Percentiles rank a stretch among this genome's conserved stretches.
These are phyloP conservation scores for Phytophthora vignae DNA, from an alignment of 352 stramenopile genomes.

Conservation along the genomic window DNA sequence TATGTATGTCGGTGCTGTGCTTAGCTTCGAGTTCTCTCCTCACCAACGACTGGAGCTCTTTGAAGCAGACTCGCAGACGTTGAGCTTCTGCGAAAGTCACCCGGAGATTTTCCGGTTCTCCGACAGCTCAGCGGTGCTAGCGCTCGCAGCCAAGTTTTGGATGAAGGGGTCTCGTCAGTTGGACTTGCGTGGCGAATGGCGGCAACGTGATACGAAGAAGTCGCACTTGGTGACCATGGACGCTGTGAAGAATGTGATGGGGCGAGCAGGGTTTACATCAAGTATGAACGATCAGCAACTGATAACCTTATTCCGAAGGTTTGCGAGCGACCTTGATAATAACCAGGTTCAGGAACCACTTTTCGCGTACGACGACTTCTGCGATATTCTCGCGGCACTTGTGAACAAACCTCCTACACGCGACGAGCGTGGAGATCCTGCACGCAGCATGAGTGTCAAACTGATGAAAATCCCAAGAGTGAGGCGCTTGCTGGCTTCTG, in stretches of 20 bases:
- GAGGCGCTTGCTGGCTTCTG: conserved; percentile 27
- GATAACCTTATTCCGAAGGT: conserved; percentile 67
- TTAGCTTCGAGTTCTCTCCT: conserved; percentile 78
- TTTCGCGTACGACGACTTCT: conserved; percentile 72
- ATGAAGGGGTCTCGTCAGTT: conserved; percentile 17
- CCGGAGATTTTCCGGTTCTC: conserved; percentile 74
- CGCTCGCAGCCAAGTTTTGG: conserved; percentile 30
- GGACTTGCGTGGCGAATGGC: conserved; percentile 54
- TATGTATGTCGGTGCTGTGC: conserved; percentile 75
- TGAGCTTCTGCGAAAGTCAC: conserved; percentile 82
- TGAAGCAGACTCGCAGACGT: conserved; percentile 78
- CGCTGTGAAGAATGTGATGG: conserved; percentile 40
- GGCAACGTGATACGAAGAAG: conserved; percentile 29
- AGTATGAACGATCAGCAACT: conserved; percentile 69
- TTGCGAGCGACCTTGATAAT: conserved; percentile 26
- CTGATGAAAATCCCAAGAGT: conserved; percentile 40
- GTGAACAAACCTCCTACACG: conserved; percentile 13
- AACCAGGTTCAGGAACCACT: conserved; percentile 17
- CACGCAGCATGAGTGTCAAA: conserved; percentile 30
- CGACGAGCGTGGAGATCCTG: conserved; percentile 14
- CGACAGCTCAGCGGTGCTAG: conserved; percentile 48
- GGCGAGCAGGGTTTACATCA: conserved; percentile 13
- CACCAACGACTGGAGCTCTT: conserved; percentile 73
- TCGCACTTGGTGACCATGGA: conserved; percentile 29
- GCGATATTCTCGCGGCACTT: conserved; percentile 53